These are phyloP conservation scores for Hippophae rhamnoides DNA, from an alignment of 306 rosid species.

Conservation along the genomic window DNA sequence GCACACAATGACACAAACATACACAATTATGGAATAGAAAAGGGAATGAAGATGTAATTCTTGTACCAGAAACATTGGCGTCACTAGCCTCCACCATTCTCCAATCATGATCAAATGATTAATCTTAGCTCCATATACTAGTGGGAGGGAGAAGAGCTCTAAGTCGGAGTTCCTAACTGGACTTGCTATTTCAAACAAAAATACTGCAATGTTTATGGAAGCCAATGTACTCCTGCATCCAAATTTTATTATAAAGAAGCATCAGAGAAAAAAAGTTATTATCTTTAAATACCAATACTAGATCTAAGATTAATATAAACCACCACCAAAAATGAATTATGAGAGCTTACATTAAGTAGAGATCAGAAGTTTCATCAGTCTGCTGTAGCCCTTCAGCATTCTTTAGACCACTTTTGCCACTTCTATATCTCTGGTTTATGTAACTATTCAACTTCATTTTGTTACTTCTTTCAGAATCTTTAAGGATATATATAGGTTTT, in stretches of 20 bases:
- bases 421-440: slow-evolving; percentile 20
- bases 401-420: slow-evolving; percentile 8
- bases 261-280: not conserved
- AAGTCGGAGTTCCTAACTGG: slow-evolving; percentile 58
- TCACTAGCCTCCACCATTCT: slow-evolving; percentile 98
- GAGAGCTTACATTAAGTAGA: slow-evolving; percentile 47
- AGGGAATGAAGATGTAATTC: slow-evolving; percentile 60
- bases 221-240: slow-evolving; percentile 65
- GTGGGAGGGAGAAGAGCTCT: slow-evolving; percentile 61
- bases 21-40: slow-evolving; percentile 40
- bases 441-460: slow-evolving; percentile 14
- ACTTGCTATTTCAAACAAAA: slow-evolving; percentile 88
- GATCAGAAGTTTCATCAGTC: slow-evolving; percentile 39
- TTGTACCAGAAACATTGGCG: slow-evolving; percentile 99
- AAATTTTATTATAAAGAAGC: slow-evolving; percentile 13
- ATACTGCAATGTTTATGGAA: slow-evolving; percentile 74
- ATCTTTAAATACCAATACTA: not conserved
- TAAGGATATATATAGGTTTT: slow-evolving; percentile 11
- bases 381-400: slow-evolving; percentile 26
- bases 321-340: not conserved
- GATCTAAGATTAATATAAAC: not conserved
- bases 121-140: slow-evolving; percentile 81
- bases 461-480: slow-evolving; percentile 17
- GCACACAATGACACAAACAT: slow-evolving; percentile 4
- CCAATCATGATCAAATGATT: slow-evolving; percentile 70